Evolutionary conservation across 345 rosid species (phyloP), one percentile per base, ranked within the genome.

Genomic region (Hirschfeldia incana): DNA sequence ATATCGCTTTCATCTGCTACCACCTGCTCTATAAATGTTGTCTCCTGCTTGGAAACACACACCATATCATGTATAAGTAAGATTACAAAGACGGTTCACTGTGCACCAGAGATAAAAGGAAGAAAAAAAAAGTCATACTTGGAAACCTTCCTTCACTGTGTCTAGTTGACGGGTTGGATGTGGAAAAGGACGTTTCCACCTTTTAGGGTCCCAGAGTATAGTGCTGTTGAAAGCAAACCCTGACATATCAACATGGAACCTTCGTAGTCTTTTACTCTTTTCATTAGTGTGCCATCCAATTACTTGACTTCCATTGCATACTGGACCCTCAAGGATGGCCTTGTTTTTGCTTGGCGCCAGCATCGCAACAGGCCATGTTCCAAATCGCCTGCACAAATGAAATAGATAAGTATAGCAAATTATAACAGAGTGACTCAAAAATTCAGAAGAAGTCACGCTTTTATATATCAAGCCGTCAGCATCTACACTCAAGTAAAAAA

Each of bases 201-300:
- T 89, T 85, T 84, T 89, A 66, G 92, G 90, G 78, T 94, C 92
- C 98, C 98, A 94, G 73, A 92, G 87, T 65, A 94, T 90, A 36
- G 95, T 89, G 81, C 95, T 91, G 85, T 94, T 94, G 82, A 94
- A 91, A 75, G 97, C 97, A 85, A 92, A 94, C 33, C 98, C 98
- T 0, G 97, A 92, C 94, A 94, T 94, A 85, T 92, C 98, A 70
- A 92, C 94, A 70, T 94, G 97, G 86, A 92, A 94, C 81, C 97
- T 86, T 11, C 94, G 89, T 6, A 92, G 82, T 69, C 85, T 85
- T 83, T 86, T 94, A 75, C 97, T 94, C 84, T 90, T 94, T 77
- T 94, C 98, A 59, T 94, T 94, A 27, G 98, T 91, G 85, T 92
- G 97, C 97, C 98, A 94, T 65, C 98, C 98, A 37, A 88, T 84